A percentile compares a stretch with the other conserved stretches of the same genome.
Conservation (phyloP, 306 rosid genomes). For the Lathyrus tuberosus region DNA sequence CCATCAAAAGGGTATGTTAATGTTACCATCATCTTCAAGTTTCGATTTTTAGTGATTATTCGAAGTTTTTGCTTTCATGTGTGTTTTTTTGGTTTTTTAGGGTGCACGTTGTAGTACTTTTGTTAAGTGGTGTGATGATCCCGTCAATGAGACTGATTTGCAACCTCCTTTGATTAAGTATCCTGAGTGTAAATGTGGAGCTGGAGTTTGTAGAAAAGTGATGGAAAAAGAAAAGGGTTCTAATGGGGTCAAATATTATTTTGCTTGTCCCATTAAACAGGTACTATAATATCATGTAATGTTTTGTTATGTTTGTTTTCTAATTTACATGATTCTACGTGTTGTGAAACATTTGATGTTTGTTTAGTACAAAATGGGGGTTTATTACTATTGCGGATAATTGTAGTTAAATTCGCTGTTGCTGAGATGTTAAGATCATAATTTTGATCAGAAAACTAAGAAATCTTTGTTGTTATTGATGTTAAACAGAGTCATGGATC, state of each 20-base stretch:
- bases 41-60: background rate
- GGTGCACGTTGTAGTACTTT: slow-evolving; percentile 29
- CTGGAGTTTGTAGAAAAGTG: slow-evolving; percentile 48
- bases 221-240: background rate
- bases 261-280: slow-evolving; percentile 40
- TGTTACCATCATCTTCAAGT: background rate
- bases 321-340: background rate
- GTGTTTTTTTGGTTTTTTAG: background rate
- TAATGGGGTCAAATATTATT: slow-evolving; percentile 8
- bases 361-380: background rate
- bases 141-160: slow-evolving; percentile 10
- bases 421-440: background rate
- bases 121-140: slow-evolving; percentile 36
- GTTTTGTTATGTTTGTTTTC: background rate
- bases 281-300: slow-evolving; percentile 18
- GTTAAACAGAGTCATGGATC: slow-evolving; percentile 43
- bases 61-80: background rate
- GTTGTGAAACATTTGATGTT: background rate
- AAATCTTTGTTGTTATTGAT: background rate
- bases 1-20: slow-evolving; percentile 47
- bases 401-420: background rate
- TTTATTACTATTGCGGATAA: background rate
- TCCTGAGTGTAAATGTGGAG: slow-evolving; percentile 46
- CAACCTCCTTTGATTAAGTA: slow-evolving; percentile 41
- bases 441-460: background rate